Evolutionary conservation across 148 eudicot species (phyloP).

Genomic region (Vaccinium myrtillus): DNA sequence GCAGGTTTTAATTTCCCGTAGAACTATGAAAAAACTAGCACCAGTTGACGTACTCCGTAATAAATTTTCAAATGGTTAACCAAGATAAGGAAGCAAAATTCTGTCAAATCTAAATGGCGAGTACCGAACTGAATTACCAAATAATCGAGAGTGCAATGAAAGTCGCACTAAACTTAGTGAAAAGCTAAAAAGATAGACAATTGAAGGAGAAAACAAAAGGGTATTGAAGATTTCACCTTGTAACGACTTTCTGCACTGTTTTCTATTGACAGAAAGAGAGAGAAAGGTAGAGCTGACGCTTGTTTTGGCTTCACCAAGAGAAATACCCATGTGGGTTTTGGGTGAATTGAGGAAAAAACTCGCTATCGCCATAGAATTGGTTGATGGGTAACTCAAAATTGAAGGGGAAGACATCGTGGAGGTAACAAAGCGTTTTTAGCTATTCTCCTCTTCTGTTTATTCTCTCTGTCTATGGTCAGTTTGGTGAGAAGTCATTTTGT

Average conservation of each 20-base stretch:
- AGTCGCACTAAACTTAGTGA: neutral
- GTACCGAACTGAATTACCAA: neutral
- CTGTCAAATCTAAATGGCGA: neutral
- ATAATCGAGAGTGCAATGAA: neutral
- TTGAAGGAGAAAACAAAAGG: neutral
- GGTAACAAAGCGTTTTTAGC: neutral
- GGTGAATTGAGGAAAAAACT: neutral
- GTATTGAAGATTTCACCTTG: slow-evolving; percentile 27
- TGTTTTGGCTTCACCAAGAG: neutral
- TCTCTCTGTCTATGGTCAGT: neutral
- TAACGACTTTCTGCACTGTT: slow-evolving; percentile 18
- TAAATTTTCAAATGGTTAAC: neutral
- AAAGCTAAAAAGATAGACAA: neutral
- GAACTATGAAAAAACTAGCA: neutral
- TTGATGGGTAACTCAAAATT: neutral
- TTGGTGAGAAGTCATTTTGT: neutral
- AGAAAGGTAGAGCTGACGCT: slow-evolving; percentile 17
- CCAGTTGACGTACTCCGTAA: neutral
- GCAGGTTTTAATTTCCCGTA: neutral
- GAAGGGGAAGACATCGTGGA: slow-evolving; percentile 8
- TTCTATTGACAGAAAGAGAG: slow-evolving; percentile 14
- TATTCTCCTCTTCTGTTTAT: neutral
- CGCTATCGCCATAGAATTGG: slow-evolving; percentile 12
- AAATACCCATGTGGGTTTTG: neutral
- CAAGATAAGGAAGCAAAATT: neutral